Percentiles rank a stretch among this genome's conserved stretches.
These are phyloP conservation scores for Wallacemonas rigidus DNA, from an alignment of 208 protist genomes.

Conservation along the genomic window DNA sequence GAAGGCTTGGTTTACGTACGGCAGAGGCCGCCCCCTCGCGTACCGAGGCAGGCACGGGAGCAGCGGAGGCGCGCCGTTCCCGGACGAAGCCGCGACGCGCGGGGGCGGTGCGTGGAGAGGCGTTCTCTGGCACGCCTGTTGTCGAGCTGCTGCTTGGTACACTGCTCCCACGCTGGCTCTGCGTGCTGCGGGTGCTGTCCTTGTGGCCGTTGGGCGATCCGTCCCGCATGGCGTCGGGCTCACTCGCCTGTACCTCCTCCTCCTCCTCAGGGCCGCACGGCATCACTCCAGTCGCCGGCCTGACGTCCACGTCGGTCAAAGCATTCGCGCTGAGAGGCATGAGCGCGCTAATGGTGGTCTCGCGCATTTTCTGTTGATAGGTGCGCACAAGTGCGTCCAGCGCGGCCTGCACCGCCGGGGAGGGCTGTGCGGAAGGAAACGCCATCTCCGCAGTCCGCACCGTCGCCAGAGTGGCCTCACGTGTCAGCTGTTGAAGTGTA, in stretches of 20 bases:
- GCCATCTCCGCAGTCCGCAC: conserved; percentile 34
- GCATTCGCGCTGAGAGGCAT: conserved; percentile 23
- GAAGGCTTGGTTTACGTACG: not conserved
- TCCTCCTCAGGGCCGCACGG: too few species aligned
- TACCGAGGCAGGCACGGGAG: not conserved
- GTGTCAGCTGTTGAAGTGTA: conserved; percentile 48
- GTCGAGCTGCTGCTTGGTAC: conserved; percentile 7
- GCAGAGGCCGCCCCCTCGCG: not conserved
- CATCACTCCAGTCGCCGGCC: too few species aligned
- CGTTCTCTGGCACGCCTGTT: not conserved
- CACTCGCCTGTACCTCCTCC: too few species aligned
- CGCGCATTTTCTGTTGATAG: conserved; percentile 23
- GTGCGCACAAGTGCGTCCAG: conserved; percentile 45
- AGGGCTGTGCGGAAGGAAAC: conserved; percentile 41
- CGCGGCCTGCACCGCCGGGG: conserved; percentile 28
- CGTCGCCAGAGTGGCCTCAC: conserved; percentile 44
- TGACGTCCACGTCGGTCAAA: too few species aligned
- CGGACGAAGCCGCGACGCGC: not conserved
- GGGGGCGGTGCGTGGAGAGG: not conserved
- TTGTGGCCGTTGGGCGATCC: not conserved
- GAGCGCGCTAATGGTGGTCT: conserved; percentile 27
- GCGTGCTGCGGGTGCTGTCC: conserved; percentile 7
- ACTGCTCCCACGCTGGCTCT: conserved; percentile 12
- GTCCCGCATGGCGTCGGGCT: not conserved
- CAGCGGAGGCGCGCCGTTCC: not conserved